Evolutionary conservation across 2,329 filamentous ascomycete genomes (phyloP), one percentile per base, ranked within the genome.

Genomic region (Penicillium sp.): DNA sequence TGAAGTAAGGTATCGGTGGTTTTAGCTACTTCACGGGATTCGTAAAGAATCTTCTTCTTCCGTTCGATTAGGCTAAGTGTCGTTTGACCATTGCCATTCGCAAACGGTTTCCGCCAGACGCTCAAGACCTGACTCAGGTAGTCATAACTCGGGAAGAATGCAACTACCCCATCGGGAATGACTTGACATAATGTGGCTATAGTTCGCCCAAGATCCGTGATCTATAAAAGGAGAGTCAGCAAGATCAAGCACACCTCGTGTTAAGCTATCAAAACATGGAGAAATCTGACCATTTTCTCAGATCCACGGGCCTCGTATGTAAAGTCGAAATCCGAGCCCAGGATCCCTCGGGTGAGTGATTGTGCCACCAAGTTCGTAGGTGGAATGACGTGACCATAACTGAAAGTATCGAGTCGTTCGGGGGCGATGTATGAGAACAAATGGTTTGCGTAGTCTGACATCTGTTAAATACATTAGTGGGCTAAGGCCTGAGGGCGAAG

Each of bases 111-210:
- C 62, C 84, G 80, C 89, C 89, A 92, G 0, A 77, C 75, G 2
- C 73, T 69, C 6, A 88, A 76, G 6, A 96, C 90, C 45, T 86
- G 84, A 47, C 92, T 87, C 0, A 99, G 83, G 70, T 96, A 97
- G 9, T 89, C 84, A 71, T 99, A 97, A 73, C 92, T 96, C 1
- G 94, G 92, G 65, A 99, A 97, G 78, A 99, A 99, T 0, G 92
- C 86, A 0, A 99, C 91, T 1, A 97, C 84, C 2, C 94, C 94
- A 63, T 97, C 92, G 0, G 91, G 91, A 0, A 97, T 89, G 4
- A 85, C 77, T 6, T 82, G 80, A 64, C 89, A 89, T 5, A 94
- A 79, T 49, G 87, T 87, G 1, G 91, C 70, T 7, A 99, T 79
- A 0, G 89, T 83, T 26, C 84, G 73, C 0, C 92, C 94, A 0